phyloP scores from a whole-genome alignment of 305 asterid genomes.

The Fraxinus nigra region DNA sequence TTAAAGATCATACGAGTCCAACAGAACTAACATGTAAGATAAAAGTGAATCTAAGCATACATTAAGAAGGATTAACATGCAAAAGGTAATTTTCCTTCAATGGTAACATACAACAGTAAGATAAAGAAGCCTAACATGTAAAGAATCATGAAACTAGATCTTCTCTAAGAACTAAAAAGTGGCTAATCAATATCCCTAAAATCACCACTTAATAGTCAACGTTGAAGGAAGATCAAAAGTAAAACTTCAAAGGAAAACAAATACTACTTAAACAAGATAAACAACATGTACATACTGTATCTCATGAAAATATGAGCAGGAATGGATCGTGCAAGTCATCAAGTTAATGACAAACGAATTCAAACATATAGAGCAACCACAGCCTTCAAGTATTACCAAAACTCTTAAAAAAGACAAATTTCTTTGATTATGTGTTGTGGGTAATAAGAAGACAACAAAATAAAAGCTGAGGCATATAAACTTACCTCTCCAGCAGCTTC shows the following conservation, averaged over 20 bases:
- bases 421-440: neutral
- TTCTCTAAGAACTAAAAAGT: neutral
- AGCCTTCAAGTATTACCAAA: constrained; percentile 6
- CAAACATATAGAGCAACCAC: neutral
- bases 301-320: constrained; percentile 1
- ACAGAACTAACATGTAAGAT: neutral
- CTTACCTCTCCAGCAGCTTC: constrained; percentile 99
- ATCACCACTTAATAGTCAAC: neutral
- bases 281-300: neutral
- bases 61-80: neutral
- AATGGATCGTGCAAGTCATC: neutral
- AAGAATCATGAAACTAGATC: neutral
- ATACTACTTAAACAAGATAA: neutral
- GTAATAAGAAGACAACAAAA: neutral
- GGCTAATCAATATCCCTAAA: neutral
- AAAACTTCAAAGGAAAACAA: neutral
- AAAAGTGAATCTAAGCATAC: neutral
- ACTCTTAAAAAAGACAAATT: constrained; percentile 2
- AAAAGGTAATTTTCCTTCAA: neutral
- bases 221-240: neutral
- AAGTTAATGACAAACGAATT: constrained; percentile 10
- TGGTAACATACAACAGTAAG: neutral
- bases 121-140: neutral
- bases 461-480: constrained; percentile 16
- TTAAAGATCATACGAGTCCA: neutral